phyloP scores from a whole-genome alignment of 139 green algal genomes.

The Coelastrella sp. region DNA sequence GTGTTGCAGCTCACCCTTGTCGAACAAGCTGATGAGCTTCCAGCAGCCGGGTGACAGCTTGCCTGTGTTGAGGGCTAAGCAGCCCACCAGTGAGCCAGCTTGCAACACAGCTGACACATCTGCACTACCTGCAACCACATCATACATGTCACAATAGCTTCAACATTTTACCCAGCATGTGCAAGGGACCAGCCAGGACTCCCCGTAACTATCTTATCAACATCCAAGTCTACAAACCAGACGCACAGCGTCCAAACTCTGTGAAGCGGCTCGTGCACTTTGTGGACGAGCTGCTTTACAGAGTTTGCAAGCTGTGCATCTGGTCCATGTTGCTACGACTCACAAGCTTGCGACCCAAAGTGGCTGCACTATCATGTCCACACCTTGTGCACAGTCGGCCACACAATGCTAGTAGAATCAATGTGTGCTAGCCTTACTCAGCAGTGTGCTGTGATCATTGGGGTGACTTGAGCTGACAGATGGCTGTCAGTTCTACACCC shows the following conservation, averaged over 20 bases:
- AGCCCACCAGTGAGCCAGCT: conserved; percentile 1
- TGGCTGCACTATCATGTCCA: too few relatives aligned
- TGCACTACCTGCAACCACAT: conserved; percentile 7
- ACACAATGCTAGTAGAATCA: too few relatives aligned
- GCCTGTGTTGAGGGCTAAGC: background rate
- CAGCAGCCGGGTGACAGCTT: conserved; percentile 11
- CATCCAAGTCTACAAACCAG: too few relatives aligned
- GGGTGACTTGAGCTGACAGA: background rate
- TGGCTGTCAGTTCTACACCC: background rate
- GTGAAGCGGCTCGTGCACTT: too few relatives aligned
- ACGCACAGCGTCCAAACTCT: too few relatives aligned
- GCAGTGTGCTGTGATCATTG: background rate
- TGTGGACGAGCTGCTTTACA: too few relatives aligned
- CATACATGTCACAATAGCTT: background rate
- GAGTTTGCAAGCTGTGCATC: too few relatives aligned
- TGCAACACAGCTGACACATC: conserved; percentile 21
- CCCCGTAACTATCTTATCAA: too few relatives aligned
- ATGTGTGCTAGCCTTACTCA: background rate
- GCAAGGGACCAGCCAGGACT: background rate
- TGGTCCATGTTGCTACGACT: too few relatives aligned
- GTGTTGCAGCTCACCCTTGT: background rate
- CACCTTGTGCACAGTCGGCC: too few relatives aligned
- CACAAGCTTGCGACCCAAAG: too few relatives aligned
- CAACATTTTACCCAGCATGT: background rate
- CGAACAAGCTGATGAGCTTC: conserved; percentile 4